Percentiles rank a stretch among this genome's conserved stretches.
Conservation (phyloP, 202 grass and related monocot species). For the Thinopyrum obtusiflorum region DNA sequence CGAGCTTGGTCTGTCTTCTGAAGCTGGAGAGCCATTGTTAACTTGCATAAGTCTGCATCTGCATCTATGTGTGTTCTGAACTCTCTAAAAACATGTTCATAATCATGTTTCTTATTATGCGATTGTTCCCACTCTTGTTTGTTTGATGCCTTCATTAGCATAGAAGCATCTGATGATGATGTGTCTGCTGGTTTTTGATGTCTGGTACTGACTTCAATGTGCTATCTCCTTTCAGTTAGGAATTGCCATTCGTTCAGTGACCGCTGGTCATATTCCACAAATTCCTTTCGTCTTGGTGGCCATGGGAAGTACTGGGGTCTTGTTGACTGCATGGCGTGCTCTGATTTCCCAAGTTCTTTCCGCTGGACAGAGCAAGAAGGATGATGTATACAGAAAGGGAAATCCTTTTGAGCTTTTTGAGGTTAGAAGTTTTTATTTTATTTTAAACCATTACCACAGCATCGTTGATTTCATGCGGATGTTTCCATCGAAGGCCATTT, state of each 20-base stretch:
- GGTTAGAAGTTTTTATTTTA: slow-evolving; percentile 34
- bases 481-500: not conserved
- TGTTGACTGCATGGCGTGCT: slow-evolving; percentile 80
- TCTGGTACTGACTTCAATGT: not conserved
- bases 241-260: slow-evolving; percentile 65
- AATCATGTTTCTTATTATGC: slow-evolving; percentile 1
- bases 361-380: slow-evolving; percentile 43
- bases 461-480: not conserved
- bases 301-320: slow-evolving; percentile 77
- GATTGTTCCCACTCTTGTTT: not conserved
- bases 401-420: slow-evolving; percentile 95
- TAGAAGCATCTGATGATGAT: slow-evolving; percentile 13
- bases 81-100: slow-evolving; percentile 1
- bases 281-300: slow-evolving; percentile 75
- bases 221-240: slow-evolving; percentile 55
- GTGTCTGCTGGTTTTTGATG: not conserved
- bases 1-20: not conserved
- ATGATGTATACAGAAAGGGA: slow-evolving; percentile 72
- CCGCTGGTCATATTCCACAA: slow-evolving; percentile 68
- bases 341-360: slow-evolving; percentile 69
- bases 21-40: not conserved
- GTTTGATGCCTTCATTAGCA: not conserved
- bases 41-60: not conserved
- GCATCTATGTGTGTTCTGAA: slow-evolving; percentile 12
- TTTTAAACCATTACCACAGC: not conserved